phyloP scores from a whole-genome alignment of 306 rosid species.

The Sicyos edulis region DNA sequence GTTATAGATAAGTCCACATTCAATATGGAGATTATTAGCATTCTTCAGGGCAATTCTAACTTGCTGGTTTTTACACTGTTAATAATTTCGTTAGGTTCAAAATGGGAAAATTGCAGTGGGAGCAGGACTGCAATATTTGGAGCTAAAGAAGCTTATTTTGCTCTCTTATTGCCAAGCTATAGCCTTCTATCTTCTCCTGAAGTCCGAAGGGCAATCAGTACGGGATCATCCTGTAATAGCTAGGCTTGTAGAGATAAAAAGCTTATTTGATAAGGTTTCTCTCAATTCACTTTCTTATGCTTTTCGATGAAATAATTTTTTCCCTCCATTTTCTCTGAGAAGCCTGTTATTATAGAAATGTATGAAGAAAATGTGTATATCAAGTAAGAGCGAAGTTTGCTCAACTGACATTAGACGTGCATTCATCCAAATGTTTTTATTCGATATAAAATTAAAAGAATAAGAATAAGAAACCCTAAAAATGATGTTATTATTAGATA shows the following conservation, averaged over 20 bases:
- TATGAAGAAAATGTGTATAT: neutral
- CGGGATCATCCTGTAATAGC: slow-evolving; percentile 74
- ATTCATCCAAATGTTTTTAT: too few species aligned
- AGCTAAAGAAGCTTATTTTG: slow-evolving; percentile 59
- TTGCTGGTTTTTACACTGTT: slow-evolving; percentile 23
- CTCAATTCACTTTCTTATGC: slow-evolving; percentile 7
- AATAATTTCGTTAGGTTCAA: slow-evolving; percentile 48
- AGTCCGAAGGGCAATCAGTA: slow-evolving; percentile 78
- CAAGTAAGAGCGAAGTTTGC: neutral
- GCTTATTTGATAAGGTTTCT: slow-evolving; percentile 62
- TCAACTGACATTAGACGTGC: too few species aligned
- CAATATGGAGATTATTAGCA: neutral
- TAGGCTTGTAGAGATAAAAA: slow-evolving; percentile 71
- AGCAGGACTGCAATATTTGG: slow-evolving; percentile 68
- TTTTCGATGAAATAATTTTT: neutral
- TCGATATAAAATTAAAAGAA: too few species aligned
- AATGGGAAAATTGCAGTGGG: slow-evolving; percentile 37
- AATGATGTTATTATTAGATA: too few species aligned
- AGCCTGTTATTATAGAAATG: neutral
- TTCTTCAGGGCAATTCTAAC: slow-evolving; percentile 8
- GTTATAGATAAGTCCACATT: neutral
- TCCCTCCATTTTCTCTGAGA: neutral
- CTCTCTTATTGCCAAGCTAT: slow-evolving; percentile 82
- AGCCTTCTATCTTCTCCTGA: slow-evolving; percentile 80
- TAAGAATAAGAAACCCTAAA: too few species aligned